Conservation (phyloP, 1,284 basidiomycete genomes). For the Clitocybe nebularis region DNA sequence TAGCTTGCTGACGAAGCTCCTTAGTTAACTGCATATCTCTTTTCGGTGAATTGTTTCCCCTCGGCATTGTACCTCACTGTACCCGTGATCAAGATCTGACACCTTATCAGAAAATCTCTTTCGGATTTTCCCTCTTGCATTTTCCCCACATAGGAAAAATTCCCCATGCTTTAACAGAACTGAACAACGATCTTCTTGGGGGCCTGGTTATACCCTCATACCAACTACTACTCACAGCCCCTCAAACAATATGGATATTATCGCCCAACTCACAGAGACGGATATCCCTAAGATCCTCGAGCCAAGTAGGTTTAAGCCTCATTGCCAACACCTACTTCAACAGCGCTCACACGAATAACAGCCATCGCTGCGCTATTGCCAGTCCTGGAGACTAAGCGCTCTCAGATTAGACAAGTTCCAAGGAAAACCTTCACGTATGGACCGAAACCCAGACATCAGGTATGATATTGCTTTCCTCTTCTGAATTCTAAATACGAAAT, state of each 20-base stretch:
- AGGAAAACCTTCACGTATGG: slow-evolving; percentile 56
- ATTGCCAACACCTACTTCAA: background rate
- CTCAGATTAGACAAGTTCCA: slow-evolving; percentile 37
- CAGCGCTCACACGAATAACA: slow-evolving; percentile 18
- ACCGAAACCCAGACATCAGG: slow-evolving; percentile 47
- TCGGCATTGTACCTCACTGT: too few species aligned
- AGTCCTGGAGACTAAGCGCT: slow-evolving; percentile 35
- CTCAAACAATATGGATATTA: background rate
- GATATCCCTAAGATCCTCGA: background rate
- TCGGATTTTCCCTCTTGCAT: too few species aligned
- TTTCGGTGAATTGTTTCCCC: too few species aligned
- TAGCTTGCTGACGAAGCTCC: too few species aligned
- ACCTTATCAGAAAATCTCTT: too few species aligned
- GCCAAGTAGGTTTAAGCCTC: background rate
- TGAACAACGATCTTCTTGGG: too few species aligned
- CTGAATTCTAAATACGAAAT: background rate
- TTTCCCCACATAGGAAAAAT: too few species aligned
- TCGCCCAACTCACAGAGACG: background rate
- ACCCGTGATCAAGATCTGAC: background rate
- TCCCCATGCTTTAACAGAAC: too few species aligned
- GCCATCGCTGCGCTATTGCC: slow-evolving; percentile 44
- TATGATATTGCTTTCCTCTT: slow-evolving; percentile 17
- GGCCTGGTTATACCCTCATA: too few species aligned
- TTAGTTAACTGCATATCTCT: too few species aligned
- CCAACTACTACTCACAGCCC: background rate